These are phyloP conservation scores for Rhynchospora pubera DNA, from an alignment of 176 grass and related monocot genomes.

Conservation along the genomic window DNA sequence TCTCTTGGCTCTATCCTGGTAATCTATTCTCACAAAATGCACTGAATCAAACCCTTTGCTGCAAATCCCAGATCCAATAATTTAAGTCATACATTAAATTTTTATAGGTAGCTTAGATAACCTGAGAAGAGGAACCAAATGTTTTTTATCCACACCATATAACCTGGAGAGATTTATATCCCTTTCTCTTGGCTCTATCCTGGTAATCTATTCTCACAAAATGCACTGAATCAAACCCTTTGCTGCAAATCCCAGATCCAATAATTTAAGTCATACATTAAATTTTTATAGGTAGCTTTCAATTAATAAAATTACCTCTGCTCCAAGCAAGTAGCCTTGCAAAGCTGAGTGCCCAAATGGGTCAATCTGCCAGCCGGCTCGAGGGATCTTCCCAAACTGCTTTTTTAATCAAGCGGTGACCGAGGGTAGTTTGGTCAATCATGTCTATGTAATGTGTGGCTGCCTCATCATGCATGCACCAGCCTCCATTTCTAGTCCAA, in stretches of 20 bases:
- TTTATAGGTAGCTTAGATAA: constrained; percentile 16
- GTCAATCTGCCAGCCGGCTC: constrained; percentile 89
- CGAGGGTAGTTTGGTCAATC: constrained; percentile 96
- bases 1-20: constrained; percentile 68
- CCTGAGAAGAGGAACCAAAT: constrained; percentile 83
- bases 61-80: constrained; percentile 27
- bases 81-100: background rate
- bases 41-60: constrained; percentile 84
- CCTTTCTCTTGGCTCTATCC: constrained; percentile 62
- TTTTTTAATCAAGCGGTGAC: constrained; percentile 69
- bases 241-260: constrained; percentile 44
- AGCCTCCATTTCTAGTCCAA: constrained; percentile 76
- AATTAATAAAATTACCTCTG: constrained; percentile 46
- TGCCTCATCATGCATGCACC: constrained; percentile 99
- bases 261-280: background rate
- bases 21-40: constrained; percentile 97
- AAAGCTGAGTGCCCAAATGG: constrained; percentile 92
- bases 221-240: constrained; percentile 80
- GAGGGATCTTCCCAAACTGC: constrained; percentile 73
- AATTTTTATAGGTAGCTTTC: constrained; percentile 13
- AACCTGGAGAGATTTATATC: constrained; percentile 69
- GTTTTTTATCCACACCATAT: constrained; percentile 87
- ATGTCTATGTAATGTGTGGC: constrained; percentile 88
- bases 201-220: constrained; percentile 99
- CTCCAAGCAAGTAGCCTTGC: constrained; percentile 80